Conservation (phyloP, 75 land plant species). For the Picea sitchensis region DNA sequence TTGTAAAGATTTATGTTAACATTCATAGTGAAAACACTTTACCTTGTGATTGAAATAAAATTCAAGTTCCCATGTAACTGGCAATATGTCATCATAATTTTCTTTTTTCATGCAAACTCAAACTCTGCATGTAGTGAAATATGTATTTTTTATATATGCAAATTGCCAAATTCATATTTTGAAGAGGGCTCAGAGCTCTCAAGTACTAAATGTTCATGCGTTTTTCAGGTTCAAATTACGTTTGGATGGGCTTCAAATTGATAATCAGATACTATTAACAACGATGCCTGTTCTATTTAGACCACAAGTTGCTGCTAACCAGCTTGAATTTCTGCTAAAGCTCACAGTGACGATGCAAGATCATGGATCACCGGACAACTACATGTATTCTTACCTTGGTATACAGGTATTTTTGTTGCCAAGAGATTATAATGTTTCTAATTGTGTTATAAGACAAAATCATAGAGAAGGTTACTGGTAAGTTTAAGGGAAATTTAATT, state of each 20-base stretch:
- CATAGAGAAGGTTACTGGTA: background rate
- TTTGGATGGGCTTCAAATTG: conserved; percentile 80
- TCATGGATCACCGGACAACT: conserved; percentile 60
- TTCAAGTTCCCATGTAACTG: background rate
- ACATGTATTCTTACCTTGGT: conserved; percentile 84
- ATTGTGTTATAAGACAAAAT: background rate
- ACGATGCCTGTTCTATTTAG: conserved; percentile 97
- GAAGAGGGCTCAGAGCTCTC: background rate
- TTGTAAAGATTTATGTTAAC: background rate
- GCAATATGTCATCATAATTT: background rate
- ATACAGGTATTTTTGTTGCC: conserved; percentile 54
- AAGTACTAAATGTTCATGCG: conserved; percentile 5
- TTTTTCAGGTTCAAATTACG: conserved; percentile 76
- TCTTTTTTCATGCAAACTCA: background rate
- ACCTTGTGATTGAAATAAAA: background rate
- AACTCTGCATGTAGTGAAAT: background rate
- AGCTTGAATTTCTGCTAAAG: conserved; percentile 69
- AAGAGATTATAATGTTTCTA: background rate
- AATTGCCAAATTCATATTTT: background rate
- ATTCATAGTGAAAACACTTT: background rate
- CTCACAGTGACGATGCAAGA: conserved; percentile 66
- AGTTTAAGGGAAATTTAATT: background rate
- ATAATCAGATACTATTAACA: conserved; percentile 91
- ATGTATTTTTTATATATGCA: background rate
- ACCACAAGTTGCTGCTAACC: conserved; percentile 60